Base-by-base conservation (phyloP, 352 stramenopile genomes). In the Phytopythium litorale region DNA sequence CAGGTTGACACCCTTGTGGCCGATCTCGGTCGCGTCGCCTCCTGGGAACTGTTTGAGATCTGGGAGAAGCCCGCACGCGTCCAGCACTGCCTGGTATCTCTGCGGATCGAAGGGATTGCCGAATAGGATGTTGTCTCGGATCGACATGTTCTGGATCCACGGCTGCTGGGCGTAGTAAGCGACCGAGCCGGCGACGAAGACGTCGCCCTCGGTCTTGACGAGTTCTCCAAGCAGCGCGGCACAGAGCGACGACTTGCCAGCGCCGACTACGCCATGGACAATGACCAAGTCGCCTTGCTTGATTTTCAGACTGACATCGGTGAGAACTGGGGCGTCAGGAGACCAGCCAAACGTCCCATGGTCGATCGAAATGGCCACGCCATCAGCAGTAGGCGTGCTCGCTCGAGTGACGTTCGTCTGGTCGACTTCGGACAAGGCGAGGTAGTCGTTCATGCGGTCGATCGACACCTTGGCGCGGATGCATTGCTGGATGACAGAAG, bases 91-190 rank as follows among this genome's bases (percentile, higher is more conserved):
- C 11, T 68, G 30, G 61, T 91, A 92, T 42, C 68, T 45, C 5
- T 4, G 38, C 16, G 38, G 72, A 6, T 68, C 61, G 53, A 68
- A 89, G 15, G 68, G 53, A 33, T 76, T 60, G 23, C 91, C 91
- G 64, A 98, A 99, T 2, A 98, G 68, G 63, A 98, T 94, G 71
- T 99, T 99, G 32, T 97, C 84, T 15, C 76, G 73, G 18, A 99
- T 71, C 12, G 90, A 96, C 57, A 84, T 89, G 78, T 98, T 98
- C 58, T 97, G 79, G 40, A 98, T 98, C 71, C 94, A 97, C 30
- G 88, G 73, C 19, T 87, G 74, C 67, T 97, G 88, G 21, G 86
- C 70, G 54, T 75, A 89, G 65, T 91, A 94, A 3, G 71, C 60
- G 2, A 84, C 66, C 4, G 32, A 48, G 0, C 74, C 78, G n/a